These are phyloP conservation scores for Cetradonia linearis DNA, from an alignment of 495 filamentous ascomycete species.

Conservation along the genomic window DNA sequence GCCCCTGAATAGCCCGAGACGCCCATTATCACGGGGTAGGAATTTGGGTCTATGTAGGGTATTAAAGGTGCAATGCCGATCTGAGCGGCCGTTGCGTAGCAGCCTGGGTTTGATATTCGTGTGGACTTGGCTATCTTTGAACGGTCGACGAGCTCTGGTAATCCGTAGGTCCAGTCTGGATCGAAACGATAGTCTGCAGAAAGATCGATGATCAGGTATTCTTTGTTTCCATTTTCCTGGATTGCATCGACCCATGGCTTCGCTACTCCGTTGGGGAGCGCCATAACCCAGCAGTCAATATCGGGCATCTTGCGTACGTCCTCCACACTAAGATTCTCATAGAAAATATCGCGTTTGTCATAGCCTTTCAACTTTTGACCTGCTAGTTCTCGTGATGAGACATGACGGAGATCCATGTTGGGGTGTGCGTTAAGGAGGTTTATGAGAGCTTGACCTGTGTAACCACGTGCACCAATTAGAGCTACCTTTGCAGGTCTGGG, in stretches of 20 bases:
- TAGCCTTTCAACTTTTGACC: constrained; percentile 89
- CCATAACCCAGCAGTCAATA: constrained; percentile 98
- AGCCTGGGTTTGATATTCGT: constrained; percentile 88
- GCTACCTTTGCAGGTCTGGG: constrained; percentile 71
- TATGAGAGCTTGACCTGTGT: constrained; percentile 90
- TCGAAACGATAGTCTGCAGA: constrained; percentile 95
- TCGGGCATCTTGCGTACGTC: constrained; percentile 88
- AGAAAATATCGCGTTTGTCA: constrained; percentile 83
- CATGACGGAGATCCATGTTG: constrained; percentile 86
- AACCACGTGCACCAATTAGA: constrained; percentile 90
- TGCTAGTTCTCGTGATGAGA: constrained; percentile 87
- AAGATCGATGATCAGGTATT: constrained; percentile 82
- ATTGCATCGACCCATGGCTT: constrained; percentile 93
- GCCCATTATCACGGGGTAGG: constrained; percentile 80
- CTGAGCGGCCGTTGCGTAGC: constrained; percentile 95
- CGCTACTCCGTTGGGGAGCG: constrained; percentile 92
- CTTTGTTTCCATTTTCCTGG: constrained; percentile 52
- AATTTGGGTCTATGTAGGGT: constrained; percentile 51
- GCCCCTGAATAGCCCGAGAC: constrained; percentile 94
- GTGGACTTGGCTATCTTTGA: constrained; percentile 70
- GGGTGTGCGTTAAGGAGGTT: constrained; percentile 81
- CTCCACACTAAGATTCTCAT: constrained; percentile 83
- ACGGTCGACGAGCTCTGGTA: constrained; percentile 77
- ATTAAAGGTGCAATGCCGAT: constrained; percentile 80
- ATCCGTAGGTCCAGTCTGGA: constrained; percentile 83